phyloP scores from a whole-genome alignment of 176 grass and related monocot genomes.

The Aegilops umbellulata region DNA sequence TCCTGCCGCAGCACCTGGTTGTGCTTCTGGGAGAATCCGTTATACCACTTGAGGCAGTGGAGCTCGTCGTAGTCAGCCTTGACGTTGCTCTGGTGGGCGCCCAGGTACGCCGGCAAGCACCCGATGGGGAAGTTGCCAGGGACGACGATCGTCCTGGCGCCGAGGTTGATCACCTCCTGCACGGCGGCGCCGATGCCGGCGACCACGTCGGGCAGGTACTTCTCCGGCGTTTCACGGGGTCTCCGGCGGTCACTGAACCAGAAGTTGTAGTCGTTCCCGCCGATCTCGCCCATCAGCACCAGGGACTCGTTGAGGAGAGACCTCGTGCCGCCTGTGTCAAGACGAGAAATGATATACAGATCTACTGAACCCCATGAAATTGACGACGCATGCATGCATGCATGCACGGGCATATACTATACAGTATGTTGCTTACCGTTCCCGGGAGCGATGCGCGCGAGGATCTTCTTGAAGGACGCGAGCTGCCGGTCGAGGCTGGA shows the following conservation, averaged over 20 bases:
- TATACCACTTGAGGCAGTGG: not conserved
- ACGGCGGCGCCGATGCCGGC: not conserved
- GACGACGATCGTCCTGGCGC: not conserved
- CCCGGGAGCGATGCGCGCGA: not conserved
- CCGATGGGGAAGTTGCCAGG: conserved; percentile 10
- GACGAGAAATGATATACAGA: not conserved
- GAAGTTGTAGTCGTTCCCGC: conserved; percentile 65
- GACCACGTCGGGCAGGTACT: not conserved
- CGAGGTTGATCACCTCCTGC: conserved; percentile 9
- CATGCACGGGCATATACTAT: not conserved
- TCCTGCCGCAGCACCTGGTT: not conserved
- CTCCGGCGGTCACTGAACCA: not conserved
- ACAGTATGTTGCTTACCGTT: not conserved
- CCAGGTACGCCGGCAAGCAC: not conserved
- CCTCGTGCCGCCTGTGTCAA: not conserved
- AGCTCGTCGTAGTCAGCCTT: not conserved
- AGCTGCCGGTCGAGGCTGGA: not conserved
- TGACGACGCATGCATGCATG: too few species aligned
- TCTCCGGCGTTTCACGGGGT: not conserved
- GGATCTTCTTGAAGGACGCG: not conserved
- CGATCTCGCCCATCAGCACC: conserved; percentile 58
- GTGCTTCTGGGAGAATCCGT: not conserved
- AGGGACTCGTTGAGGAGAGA: conserved; percentile 27
- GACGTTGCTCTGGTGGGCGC: not conserved
- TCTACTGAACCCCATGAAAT: not conserved